Evolutionary conservation across 257 asterid genomes (phyloP).

Genomic region (Nicotiana knightiana): DNA sequence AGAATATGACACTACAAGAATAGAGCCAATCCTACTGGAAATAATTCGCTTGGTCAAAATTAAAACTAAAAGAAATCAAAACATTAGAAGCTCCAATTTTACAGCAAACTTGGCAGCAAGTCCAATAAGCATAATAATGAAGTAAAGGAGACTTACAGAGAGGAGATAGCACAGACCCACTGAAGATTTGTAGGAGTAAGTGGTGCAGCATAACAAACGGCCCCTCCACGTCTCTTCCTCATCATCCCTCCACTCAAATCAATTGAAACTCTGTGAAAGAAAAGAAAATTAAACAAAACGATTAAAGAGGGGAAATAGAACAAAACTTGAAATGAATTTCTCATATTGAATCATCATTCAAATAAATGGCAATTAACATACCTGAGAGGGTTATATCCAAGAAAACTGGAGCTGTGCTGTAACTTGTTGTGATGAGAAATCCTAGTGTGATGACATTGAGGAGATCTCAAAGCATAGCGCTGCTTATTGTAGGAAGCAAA

Average conservation of each 20-base stretch:
- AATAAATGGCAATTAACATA: not conserved
- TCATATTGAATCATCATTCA: not conserved
- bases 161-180: slow-evolving; percentile 57
- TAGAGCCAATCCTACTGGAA: no score
- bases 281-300: not conserved
- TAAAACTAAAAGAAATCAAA: not conserved
- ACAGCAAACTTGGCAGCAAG: not conserved
- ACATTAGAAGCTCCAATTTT: not conserved
- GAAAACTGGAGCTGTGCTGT: slow-evolving; percentile 15
- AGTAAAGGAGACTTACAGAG: slow-evolving; percentile 40
- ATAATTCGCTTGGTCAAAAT: not conserved
- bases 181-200: slow-evolving; percentile 57
- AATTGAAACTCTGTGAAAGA: slow-evolving; percentile 33
- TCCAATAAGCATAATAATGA: not conserved
- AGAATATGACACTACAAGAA: no score
- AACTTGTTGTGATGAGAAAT: slow-evolving; percentile 20
- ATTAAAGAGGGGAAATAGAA: not conserved
- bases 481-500: slow-evolving; percentile 14
- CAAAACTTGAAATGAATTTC: not conserved
- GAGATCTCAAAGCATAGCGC: slow-evolving; percentile 13
- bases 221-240: slow-evolving; percentile 32
- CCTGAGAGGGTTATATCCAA: slow-evolving; percentile 16
- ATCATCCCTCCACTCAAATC: slow-evolving; percentile 18
- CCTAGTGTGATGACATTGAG: slow-evolving; percentile 6
- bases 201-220: slow-evolving; percentile 51